Base-by-base conservation (phyloP, 208 protist species). In the Trypanosoma brucei region DNA sequence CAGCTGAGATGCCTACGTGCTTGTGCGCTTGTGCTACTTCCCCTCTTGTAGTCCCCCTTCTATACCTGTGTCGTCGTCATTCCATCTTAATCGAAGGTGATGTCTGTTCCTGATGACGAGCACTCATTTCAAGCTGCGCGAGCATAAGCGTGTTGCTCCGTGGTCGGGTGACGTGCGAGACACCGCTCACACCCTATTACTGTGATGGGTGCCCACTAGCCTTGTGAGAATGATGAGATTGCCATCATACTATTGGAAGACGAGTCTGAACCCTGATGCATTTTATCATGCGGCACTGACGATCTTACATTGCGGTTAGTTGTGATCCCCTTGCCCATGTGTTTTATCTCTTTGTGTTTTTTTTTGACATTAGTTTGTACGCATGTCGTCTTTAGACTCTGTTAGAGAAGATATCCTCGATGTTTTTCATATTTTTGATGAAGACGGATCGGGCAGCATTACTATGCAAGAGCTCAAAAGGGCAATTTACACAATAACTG, bases 361-460 rank as follows among this genome's bases (percentile, higher is more conserved):
- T 22, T 22, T 22, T 22, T 22, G 42, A 46, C 33, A 56, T 11
- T 59, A 44, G 46, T 75, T 0, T 57, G 36, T 59, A 33, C 62
- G 52, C 14, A 81, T 84, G 78, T 35, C 77, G 1, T 57, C 67
- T 6, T 40, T 79, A 38, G 74, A 81, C 13, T 57, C 61, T 42
- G 51, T 94, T 8, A 77, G 74, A 33, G 81, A 89, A 55, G 88
- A 92, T 49, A 91, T 94, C 49, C 70, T 73, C 22, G 88, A 94
- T 51, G 84, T 94, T 33, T 94, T 92, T 63, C 74, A 68, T 49
- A 82, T 92, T 4, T 94, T 90, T 51, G 83, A 94, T 58, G 88
- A 94, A 51, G 88, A 94, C 55, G 76, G 65, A 7, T 79, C 83
- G 0, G 88, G 88, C 30, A 78, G 59, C 42, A 89, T 94, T 55